Base-by-base conservation (phyloP, 2,329 filamentous ascomycete species). In the Elsinoe fawcettii region DNA sequence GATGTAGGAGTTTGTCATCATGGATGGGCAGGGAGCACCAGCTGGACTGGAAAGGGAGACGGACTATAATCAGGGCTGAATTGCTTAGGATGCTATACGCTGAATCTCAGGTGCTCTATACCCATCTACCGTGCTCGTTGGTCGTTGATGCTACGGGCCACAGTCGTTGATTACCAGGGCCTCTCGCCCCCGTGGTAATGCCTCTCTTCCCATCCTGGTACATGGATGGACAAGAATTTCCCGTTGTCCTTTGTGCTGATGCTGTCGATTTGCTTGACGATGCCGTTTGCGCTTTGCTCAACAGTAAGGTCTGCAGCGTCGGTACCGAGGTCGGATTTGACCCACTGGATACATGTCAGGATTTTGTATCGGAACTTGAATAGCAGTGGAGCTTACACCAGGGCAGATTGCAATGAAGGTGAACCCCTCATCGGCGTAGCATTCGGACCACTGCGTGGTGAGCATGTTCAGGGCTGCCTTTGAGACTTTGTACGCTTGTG, bases 381-480 rank as follows among this genome's bases (percentile, higher is more conserved):
- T 14, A 41, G 2, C 6, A 1, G 34, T 7, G 41, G 27, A 12
- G 65, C 73, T 54, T 70, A 77, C 75, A 1, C 77, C 77, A 5
- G 77, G 77, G 20, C 65, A 71, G 3, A 78, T 41, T 0, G 69
- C 66, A 8, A 76, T 56, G 51, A 77, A 66, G 0, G 69, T 74
- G 59, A 77, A 77, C 1, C 74, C 75, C 23, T 74, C 67, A 5
- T 70, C 59, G 1, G 60, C 68, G 43, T 70, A 70, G 0, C 67
- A 63, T 5, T 67, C 53, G 0, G 74, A 69, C 47, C 73, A 77
- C 59, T 76, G 75, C 0, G 73, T 68, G 1, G 74, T 79, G 34
- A 80, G 62, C 66, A 74, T 73, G 59, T 77, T 77, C 59, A 78
- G 57, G 0, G 75, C 75, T 0, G 77, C 71, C 60, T 79, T 80